Evolutionary conservation across 75 land plant species (phyloP).

Genomic region (Pinus albicaulis): DNA sequence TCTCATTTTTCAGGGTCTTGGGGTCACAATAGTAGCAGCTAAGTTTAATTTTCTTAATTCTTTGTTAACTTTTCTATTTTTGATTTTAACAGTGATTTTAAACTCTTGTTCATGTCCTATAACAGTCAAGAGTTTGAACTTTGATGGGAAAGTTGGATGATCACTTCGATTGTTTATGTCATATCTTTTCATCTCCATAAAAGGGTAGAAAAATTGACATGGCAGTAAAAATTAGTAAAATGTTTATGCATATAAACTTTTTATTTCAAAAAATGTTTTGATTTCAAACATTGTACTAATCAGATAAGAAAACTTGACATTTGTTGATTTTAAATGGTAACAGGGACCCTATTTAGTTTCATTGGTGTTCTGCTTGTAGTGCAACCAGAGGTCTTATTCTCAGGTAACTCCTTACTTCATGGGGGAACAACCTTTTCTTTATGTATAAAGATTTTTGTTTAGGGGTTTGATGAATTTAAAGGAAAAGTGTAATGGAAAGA

Average conservation of each 20-base stretch:
- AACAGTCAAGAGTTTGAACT: not conserved
- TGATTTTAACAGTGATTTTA: no score
- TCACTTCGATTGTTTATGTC: not conserved
- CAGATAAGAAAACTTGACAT: not conserved
- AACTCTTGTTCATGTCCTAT: no score
- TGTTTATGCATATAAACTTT: not conserved
- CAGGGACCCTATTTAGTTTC: slow-evolving; percentile 8
- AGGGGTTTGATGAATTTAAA: not conserved
- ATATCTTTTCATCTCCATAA: not conserved
- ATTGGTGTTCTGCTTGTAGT: slow-evolving; percentile 6
- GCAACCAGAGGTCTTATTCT: slow-evolving; percentile 8
- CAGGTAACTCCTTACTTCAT: not conserved
- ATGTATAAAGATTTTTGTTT: not conserved
- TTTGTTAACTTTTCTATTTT: no score
- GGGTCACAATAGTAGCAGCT: no score
- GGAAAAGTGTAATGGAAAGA: not conserved
- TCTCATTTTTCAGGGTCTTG: no score
- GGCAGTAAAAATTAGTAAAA: not conserved
- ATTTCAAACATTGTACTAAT: slow-evolving; percentile 3
- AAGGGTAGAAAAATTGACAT: not conserved
- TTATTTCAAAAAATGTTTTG: not conserved
- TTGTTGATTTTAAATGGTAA: not conserved
- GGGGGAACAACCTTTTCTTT: not conserved
- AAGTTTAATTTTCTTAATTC: no score
- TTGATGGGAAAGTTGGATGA: not conserved